These are phyloP conservation scores for Helotiales sp. DNA, from an alignment of 2,329 filamentous ascomycete species.

Conservation along the genomic window DNA sequence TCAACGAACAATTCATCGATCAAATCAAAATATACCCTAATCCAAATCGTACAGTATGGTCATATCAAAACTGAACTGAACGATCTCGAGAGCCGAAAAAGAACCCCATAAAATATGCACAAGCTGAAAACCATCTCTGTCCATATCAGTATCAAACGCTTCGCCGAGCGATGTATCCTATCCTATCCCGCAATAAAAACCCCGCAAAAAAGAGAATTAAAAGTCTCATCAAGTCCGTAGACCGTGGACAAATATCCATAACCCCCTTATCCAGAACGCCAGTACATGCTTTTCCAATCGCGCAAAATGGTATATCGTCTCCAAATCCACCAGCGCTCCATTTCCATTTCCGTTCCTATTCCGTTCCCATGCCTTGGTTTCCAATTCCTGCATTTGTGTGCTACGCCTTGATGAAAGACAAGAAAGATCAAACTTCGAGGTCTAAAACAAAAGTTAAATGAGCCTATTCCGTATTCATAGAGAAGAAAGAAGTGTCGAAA, in stretches of 20 bases:
- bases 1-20: no score
- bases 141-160: background rate
- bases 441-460: conserved; percentile 9
- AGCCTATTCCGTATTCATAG: conserved; percentile 38
- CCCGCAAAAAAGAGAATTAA: background rate
- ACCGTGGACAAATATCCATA: background rate
- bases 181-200: background rate
- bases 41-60: background rate
- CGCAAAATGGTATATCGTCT: conserved; percentile 1
- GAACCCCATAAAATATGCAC: no score
- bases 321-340: background rate
- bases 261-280: background rate
- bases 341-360: background rate
- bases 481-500: conserved; percentile 49
- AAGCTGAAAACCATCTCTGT: no score
- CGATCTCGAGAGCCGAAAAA: no score
- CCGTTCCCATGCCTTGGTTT: background rate
- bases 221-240: background rate
- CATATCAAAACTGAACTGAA: background rate
- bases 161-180: background rate
- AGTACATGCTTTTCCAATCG: conserved; percentile 1
- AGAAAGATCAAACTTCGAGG: conserved; percentile 14
- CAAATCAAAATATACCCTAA: background rate
- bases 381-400: background rate
- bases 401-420: conserved; percentile 8